Evolutionary conservation across 768 basidiomycete species (phyloP).

Genomic region (Amanita rimosa): DNA sequence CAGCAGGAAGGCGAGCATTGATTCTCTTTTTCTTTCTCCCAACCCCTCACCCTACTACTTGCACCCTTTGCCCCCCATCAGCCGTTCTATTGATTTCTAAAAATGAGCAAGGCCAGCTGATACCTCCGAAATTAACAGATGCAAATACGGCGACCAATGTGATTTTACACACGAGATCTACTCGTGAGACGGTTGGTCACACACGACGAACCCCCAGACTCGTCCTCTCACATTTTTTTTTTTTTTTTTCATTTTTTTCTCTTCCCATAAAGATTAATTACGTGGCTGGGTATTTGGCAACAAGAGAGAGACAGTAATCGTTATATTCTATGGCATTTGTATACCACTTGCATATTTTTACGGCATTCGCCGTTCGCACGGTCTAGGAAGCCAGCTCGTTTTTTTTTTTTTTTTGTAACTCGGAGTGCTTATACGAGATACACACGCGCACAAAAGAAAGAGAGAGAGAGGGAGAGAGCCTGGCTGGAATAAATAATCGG

Average conservation of each 20-base stretch:
- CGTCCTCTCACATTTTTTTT: no score
- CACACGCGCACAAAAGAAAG: neutral
- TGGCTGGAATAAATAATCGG: conserved; percentile 17
- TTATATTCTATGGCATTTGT: conserved; percentile 9
- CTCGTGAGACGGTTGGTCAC: conserved; percentile 10
- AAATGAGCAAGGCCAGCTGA: conserved; percentile 27
- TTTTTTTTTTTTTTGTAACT: neutral
- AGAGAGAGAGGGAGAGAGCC: neutral
- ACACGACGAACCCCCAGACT: no score
- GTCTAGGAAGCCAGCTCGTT: neutral
- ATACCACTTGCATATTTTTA: conserved; percentile 12
- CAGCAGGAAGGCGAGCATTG: conserved; percentile 85
- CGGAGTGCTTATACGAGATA: conserved; percentile 12
- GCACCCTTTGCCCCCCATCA: neutral
- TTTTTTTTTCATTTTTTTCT: neutral
- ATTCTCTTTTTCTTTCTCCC: conserved; percentile 14
- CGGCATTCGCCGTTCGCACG: neutral
- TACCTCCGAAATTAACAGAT: conserved; percentile 53
- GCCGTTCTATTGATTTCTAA: conserved; percentile 17
- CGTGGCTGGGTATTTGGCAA: neutral
- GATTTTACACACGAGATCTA: conserved; percentile 63
- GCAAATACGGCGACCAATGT: conserved; percentile 82
- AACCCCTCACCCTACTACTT: neutral
- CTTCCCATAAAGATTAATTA: neutral
- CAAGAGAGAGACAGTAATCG: neutral